Evolutionary conservation across 2,329 filamentous ascomycete species (phyloP).

Genomic region (Apiospora kogelbergensis): DNA sequence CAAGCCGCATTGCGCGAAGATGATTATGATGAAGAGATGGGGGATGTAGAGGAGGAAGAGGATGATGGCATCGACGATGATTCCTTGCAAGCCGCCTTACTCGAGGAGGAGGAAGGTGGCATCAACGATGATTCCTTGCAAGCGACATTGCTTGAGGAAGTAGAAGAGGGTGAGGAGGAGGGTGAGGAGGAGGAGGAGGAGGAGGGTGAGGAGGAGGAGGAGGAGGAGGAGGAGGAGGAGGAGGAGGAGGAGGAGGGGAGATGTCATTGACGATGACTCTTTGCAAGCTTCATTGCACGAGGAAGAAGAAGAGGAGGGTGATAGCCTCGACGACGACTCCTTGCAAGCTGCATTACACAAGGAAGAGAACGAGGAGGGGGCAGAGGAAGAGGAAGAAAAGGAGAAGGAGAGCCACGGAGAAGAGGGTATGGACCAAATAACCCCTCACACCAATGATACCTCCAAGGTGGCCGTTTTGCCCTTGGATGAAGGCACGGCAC

Average conservation of each 20-base stretch:
- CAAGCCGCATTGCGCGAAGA: neutral
- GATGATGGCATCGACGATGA: neutral
- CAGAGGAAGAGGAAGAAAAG: neutral
- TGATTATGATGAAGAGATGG: neutral
- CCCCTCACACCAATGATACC: neutral
- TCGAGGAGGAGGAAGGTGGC: neutral
- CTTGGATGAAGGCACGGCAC: neutral
- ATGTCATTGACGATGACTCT: conserved; percentile 13
- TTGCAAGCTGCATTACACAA: neutral
- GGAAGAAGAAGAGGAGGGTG: conserved; percentile 1
- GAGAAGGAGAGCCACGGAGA: neutral
- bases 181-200: neutral
- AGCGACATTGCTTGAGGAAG: neutral
- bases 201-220: neutral
- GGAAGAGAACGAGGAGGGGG: neutral
- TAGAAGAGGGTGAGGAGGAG: neutral
- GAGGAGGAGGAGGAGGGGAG: neutral
- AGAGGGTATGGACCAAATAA: neutral
- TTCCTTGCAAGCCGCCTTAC: neutral
- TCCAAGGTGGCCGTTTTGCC: neutral
- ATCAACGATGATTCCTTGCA: neutral
- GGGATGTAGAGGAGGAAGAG: neutral
- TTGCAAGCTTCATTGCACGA: conserved; percentile 12
- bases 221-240: neutral
- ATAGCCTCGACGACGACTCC: neutral